Base-by-base conservation (phyloP, 2,329 filamentous ascomycete species). In the Alternaria sp. region DNA sequence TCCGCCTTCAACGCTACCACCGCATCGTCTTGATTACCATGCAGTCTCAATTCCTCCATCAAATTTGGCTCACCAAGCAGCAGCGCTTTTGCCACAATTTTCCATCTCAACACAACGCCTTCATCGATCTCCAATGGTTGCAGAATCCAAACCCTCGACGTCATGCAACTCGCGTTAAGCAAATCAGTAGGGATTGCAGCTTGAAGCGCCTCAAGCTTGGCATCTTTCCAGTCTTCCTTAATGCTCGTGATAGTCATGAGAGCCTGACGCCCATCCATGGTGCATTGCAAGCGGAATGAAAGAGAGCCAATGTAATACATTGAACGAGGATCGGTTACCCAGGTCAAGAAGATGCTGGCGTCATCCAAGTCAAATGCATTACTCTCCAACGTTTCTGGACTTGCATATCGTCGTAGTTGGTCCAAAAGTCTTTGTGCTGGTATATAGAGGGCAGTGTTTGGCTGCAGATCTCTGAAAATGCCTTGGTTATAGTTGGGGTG, bases 311-410 rank as follows among this genome's bases (percentile, higher is more conserved):
- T 67, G 46, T 68, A 70, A 25, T 65, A 68, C 55, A 62, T 61
- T 0, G 63, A 70, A 13, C 68, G 64, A 25, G 66, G 64, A 30
- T 70, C 68, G 1, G 68, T 67, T 12, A 70, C 49, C 68, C 68
- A 70, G 0, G 61, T 70, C 11, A 70, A 21, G 45, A 70, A 70
- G 17, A 69, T 40, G 1, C 58, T 55, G 2, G 66, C 66, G 11
- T 70, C 66, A 47, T 64, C 55, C 8, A 62, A 8, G 9, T 46
- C 52, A 21, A 69, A 63, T 1, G 2, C 23, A 12, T 32, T 28
- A 3, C 59, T 52, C 8, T 26, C 6, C 17, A 47, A 21, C 2
- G 60, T 57, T 23, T 49, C 21, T 2, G 58, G 13, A 12, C 59
- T 3, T 2, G 25, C 17, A 12, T 59, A 36, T 11, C 49, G 19